These are phyloP conservation scores for Pharnaceum exiguum DNA, from an alignment of 148 eudicot genomes.

Conservation along the genomic window DNA sequence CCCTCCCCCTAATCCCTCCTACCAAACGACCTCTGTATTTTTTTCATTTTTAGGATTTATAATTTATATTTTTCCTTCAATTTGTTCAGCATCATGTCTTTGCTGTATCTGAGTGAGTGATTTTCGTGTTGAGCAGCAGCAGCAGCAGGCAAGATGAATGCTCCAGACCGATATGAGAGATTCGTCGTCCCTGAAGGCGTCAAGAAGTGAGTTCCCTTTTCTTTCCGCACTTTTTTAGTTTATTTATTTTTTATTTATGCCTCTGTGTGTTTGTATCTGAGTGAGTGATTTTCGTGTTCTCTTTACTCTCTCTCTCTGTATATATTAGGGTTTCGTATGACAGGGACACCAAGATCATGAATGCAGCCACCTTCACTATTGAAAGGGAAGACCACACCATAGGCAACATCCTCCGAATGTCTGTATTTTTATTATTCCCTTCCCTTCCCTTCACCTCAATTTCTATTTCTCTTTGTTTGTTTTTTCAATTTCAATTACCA, in stretches of 20 bases:
- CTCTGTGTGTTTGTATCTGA: not conserved
- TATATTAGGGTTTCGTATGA: slow-evolving; percentile 79
- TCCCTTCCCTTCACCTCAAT: not conserved
- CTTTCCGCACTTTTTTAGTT: not conserved
- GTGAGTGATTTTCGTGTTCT: not conserved
- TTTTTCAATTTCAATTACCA: not conserved
- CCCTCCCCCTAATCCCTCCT: too few species aligned
- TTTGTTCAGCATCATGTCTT: too few species aligned
- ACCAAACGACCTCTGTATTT: too few species aligned
- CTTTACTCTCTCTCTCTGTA: not conserved
- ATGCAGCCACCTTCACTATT: slow-evolving; percentile 90
- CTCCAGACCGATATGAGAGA: slow-evolving; percentile 97
- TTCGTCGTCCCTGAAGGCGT: slow-evolving; percentile 98
- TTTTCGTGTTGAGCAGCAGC: too few species aligned
- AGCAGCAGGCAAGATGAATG: slow-evolving; percentile 86
- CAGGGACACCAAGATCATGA: slow-evolving; percentile 92
- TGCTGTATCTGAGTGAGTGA: too few species aligned
- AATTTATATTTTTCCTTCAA: too few species aligned
- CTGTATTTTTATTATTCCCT: not conserved
- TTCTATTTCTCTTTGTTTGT: not conserved
- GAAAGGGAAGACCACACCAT: slow-evolving; percentile 95
- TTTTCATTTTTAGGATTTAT: too few species aligned
- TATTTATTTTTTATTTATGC: not conserved
- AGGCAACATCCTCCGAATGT: slow-evolving; percentile 97
- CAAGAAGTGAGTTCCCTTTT: slow-evolving; percentile 46